These are phyloP conservation scores for Tetrapisispora iriomotensis DNA, from an alignment of 805 yeast genomes.

Conservation along the genomic window DNA sequence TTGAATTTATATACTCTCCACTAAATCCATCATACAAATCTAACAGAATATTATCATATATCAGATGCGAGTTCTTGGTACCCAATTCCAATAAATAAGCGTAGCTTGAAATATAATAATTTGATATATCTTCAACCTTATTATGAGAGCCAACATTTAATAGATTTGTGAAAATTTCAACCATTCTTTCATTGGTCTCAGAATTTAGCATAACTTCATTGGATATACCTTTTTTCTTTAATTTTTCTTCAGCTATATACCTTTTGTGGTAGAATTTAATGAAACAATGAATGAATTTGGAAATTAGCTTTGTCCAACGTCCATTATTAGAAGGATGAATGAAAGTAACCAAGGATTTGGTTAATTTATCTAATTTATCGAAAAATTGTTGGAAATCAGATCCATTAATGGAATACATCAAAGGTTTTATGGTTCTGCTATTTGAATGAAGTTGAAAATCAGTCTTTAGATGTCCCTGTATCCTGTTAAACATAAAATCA, in stretches of 20 bases:
- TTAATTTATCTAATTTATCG: constrained; percentile 41
- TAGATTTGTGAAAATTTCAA: constrained; percentile 38
- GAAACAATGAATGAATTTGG: constrained; percentile 54
- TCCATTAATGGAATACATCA: constrained; percentile 53
- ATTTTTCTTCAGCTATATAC: constrained; percentile 37
- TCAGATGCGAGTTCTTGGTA: constrained; percentile 34
- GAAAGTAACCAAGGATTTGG: constrained; percentile 69
- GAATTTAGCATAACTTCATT: constrained; percentile 23
- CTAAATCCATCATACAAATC: constrained; percentile 72
- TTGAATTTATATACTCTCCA: constrained; percentile 54
- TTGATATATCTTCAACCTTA: constrained; percentile 47
- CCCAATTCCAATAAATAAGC: constrained; percentile 54
- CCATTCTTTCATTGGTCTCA: constrained; percentile 28
- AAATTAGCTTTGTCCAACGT: constrained; percentile 66
- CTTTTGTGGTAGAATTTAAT: constrained; percentile 54
- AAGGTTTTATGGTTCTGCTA: constrained; percentile 38
- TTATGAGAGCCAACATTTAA: constrained; percentile 70
- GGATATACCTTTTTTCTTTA: constrained; percentile 11
- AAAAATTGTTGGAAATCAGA: constrained; percentile 36
- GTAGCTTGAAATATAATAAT: constrained; percentile 49
- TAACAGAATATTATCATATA: constrained; percentile 44
- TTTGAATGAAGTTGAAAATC: constrained; percentile 33
- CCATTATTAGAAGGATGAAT: constrained; percentile 92
- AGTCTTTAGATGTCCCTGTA: constrained; percentile 33
- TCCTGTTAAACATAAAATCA: constrained; percentile 45